These are phyloP conservation scores for Apiospora saccharicola DNA, from an alignment of 2,329 filamentous ascomycete genomes.

Conservation along the genomic window DNA sequence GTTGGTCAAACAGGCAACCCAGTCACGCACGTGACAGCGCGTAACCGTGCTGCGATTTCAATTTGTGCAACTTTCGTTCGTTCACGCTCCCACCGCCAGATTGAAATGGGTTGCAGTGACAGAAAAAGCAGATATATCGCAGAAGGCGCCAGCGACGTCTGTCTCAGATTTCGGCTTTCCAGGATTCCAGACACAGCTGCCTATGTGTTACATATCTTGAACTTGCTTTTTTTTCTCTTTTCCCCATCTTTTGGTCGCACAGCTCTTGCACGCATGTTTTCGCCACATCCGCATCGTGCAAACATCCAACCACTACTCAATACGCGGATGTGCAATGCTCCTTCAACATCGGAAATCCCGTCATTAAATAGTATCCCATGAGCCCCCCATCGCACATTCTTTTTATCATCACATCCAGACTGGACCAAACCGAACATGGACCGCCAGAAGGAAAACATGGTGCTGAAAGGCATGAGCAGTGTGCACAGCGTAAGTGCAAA, in stretches of 20 bases:
- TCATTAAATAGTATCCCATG: too few species aligned
- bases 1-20: neutral
- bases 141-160: neutral
- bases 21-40: neutral
- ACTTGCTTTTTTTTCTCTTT: neutral
- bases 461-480: conserved; percentile 2
- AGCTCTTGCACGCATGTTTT: neutral
- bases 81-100: neutral
- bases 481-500: conserved; percentile 2
- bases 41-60: too few species aligned
- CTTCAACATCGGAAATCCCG: too few species aligned
- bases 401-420: too few species aligned
- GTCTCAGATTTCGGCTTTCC: neutral
- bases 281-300: neutral
- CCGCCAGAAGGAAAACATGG: neutral
- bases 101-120: too few species aligned
- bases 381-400: too few species aligned
- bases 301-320: neutral
- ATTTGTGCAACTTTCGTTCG: neutral
- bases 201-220: neutral
- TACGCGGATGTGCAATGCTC: too few species aligned
- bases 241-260: neutral
- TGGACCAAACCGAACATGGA: neutral
- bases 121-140: too few species aligned
- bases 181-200: neutral